Conservation (phyloP, 1,139 yeast genomes). For the Schizosaccharomyces versatilis region DNA sequence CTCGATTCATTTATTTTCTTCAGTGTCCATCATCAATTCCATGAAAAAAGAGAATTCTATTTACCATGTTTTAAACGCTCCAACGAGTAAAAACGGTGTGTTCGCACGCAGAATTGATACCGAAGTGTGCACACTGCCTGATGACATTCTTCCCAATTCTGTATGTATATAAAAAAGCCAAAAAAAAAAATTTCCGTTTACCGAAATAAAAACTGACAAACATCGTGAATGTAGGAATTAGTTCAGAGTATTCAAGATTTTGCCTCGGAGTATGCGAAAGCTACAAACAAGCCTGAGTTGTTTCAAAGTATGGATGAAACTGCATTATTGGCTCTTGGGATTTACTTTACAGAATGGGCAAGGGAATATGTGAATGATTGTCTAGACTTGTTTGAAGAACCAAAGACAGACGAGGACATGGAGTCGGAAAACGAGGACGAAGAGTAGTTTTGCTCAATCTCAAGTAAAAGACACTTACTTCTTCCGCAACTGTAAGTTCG, state of each 20-base stretch:
- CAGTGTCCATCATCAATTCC: too few relatives aligned
- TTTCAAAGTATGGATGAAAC: neutral
- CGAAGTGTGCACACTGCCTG: too few relatives aligned
- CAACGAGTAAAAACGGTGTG: too few relatives aligned
- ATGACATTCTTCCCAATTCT: neutral
- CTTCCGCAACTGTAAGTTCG: neutral
- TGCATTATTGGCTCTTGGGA: neutral
- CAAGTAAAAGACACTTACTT: too few relatives aligned
- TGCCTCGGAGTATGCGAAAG: neutral
- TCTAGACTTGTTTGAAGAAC: neutral
- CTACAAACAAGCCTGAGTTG: neutral
- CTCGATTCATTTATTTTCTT: too few relatives aligned
- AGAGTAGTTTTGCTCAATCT: too few relatives aligned
- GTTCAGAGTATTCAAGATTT: neutral
- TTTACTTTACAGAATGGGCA: neutral
- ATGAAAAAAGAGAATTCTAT: too few relatives aligned
- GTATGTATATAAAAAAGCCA: neutral
- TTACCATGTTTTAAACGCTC: too few relatives aligned
- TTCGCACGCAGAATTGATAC: too few relatives aligned
- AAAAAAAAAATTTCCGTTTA: too few relatives aligned
- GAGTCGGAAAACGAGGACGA: too few relatives aligned
- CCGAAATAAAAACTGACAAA: neutral
- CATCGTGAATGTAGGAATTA: neutral
- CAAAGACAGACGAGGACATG: neutral
- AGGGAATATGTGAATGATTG: neutral